Evolutionary conservation across 148 eudicot genomes (phyloP), one percentile per base, ranked within the genome.

Genomic region (Pharnaceum exiguum): DNA sequence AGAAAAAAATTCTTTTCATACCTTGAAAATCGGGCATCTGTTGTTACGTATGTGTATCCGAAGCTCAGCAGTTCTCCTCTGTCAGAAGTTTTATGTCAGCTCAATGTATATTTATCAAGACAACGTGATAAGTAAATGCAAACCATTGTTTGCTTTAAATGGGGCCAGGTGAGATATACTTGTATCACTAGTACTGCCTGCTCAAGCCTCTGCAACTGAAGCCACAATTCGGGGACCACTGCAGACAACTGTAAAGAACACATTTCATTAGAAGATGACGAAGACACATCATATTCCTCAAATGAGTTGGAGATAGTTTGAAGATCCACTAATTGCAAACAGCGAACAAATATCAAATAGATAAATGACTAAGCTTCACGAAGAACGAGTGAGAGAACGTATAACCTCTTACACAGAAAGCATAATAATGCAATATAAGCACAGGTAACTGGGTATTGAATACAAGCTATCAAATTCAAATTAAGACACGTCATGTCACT

Each of bases 121-220:
- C 28, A 51, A 17, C 21, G 47, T 22, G 21, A 26, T 42, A 29
- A 21, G 54, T 13, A 22, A 29, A 33, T 21, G 37, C 9, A 63
- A 48, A 51, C n/a, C 23, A 51, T 46, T 38, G 30, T 28, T 35
- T 27, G 17, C 50, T 43, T 19, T 60, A 26, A 36, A 27, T 15
- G 22, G 28, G 40, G 58, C 26, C 17, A 66, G 28, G 31, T 35
- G 46, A 48, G 51, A 30, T 4, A 47, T 82, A 88, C 96, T 79
- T 91, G 77, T 54, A 87, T 71, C 57, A 77, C 81, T 71, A 85
- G 76, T 76, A 77, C 76, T 62, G 94, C 94, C 72, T 85, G 98
- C 66, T 91, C 96, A 54, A 91, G 96, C 65, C 81, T 85, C 69
- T 85, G 96, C 60, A 91, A 72, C 62, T 91, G 96, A 81, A 79